Base-by-base conservation (phyloP, 768 basidiomycete genomes). In the Boletellus emodensis region DNA sequence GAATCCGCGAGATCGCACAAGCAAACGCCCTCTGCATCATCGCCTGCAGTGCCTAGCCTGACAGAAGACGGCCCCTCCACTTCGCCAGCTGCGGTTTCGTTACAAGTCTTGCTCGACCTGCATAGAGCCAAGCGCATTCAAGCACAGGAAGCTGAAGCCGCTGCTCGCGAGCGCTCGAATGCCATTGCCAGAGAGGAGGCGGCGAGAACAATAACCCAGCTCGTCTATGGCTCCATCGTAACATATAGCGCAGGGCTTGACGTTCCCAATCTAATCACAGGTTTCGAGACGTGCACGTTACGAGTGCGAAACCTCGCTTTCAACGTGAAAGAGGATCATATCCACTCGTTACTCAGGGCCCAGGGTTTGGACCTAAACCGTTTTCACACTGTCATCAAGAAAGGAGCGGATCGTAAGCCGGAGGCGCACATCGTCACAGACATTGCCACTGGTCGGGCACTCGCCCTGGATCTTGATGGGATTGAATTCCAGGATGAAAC, bases 281-380 rank as follows among this genome's bases (percentile, higher is more conserved):
- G 79, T 4, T 82, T 80, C 53, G 78, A 84, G 37, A 72, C 76
- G 6, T 78, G 76, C 56, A 70, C 70, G 10, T 61, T 84, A 22
- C 72, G 61, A 2, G 63, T 84, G 40, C 69, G 65, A 44, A 75
- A 75, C 48, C 66, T 84, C 26, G 78, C 81, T 0, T 40, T 49
- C 18, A 63, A 76, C 33, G 69, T 70, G 3, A 72, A 62, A 38
- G 60, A 59, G 4, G 53, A 62, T 3, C 78, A 82, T 38, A 62
- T 83, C 12, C 64, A 50, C 6, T 65, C 68, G 0, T 63, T 83
- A 9, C 74, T 83, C 48, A 58, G 61, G 4, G 65, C 67, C 32
- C 78, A 77, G 28, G 78, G 76, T 15, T 49, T 77, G 15, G 67
- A 71, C n/a, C 49, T 54, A 17, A 41, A 58, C 7, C 59, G 57